Percentiles rank a stretch among this genome's conserved stretches.
phyloP scores from a whole-genome alignment of 176 grass and related monocot species.

The Cenchrus purpureus region DNA sequence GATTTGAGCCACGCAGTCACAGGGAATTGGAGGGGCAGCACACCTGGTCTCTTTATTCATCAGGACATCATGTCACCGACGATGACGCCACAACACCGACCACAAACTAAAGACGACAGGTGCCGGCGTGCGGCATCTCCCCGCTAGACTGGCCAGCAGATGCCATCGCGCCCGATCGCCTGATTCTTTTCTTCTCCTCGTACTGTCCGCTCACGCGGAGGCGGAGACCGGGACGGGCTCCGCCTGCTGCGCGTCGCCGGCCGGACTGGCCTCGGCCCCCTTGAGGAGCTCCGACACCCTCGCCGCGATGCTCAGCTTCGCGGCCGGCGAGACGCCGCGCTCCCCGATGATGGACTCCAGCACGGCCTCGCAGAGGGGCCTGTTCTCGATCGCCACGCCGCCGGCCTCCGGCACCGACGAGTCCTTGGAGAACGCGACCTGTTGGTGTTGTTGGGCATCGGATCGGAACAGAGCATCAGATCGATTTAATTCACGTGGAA shows the following conservation, averaged over 20 bases:
- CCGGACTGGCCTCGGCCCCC: neutral
- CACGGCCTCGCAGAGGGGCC: constrained; percentile 58
- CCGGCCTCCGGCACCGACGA: constrained; percentile 47
- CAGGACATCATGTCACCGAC: no score
- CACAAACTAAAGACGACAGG: neutral
- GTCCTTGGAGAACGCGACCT: constrained; percentile 81
- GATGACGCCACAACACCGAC: neutral
- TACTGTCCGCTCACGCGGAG: neutral
- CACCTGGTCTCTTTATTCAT: no score
- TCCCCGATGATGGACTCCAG: constrained; percentile 91
- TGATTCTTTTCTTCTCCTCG: neutral
- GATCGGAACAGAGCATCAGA: neutral
- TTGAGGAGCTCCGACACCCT: constrained; percentile 65
- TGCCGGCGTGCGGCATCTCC: neutral
- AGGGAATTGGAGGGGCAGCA: no score
- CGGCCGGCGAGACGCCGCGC: constrained; percentile 68
- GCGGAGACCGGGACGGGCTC: constrained; percentile 17
- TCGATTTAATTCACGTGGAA: neutral
- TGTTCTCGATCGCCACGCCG: constrained; percentile 61
- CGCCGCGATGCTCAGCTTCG: constrained; percentile 77
- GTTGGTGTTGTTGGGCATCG: neutral
- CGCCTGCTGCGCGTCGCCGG: neutral
- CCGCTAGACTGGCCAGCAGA: neutral
- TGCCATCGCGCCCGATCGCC: neutral
- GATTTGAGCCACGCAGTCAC: no score